Percentiles rank a stretch among this genome's conserved stretches.
These are phyloP conservation scores for Trametes sanguinea DNA, from an alignment of 768 basidiomycete species.

Conservation along the genomic window DNA sequence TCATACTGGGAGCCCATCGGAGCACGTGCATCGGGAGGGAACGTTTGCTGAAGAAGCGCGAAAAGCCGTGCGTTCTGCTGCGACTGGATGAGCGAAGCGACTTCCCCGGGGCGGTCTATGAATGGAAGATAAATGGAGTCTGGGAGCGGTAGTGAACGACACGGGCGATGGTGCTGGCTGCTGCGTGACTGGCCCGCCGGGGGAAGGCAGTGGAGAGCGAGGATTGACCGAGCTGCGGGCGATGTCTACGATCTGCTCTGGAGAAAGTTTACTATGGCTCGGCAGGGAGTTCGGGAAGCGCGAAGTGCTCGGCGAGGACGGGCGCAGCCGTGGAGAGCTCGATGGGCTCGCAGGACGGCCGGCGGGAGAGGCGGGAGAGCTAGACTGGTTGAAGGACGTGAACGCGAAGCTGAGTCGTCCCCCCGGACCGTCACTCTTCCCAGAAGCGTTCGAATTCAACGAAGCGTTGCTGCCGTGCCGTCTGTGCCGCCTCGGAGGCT, in stretches of 20 bases:
- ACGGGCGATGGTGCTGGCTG: constrained; percentile 41
- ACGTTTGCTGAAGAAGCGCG: constrained; percentile 71
- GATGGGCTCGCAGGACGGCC: constrained; percentile 34
- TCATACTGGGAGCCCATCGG: constrained; percentile 31
- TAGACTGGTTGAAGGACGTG: constrained; percentile 54
- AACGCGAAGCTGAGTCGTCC: constrained; percentile 63
- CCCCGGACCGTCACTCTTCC: constrained; percentile 29
- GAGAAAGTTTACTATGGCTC: constrained; percentile 54
- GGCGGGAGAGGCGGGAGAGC: constrained; percentile 13
- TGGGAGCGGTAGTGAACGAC: constrained; percentile 73
- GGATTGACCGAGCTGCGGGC: constrained; percentile 61
- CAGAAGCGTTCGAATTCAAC: constrained; percentile 31
- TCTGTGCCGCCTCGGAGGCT: constrained; percentile 39
- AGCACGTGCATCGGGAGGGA: constrained; percentile 40
- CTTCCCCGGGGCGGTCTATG: constrained; percentile 79
- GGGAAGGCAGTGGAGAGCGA: constrained; percentile 33
- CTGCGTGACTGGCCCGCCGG: constrained; percentile 34
- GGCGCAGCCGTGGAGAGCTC: constrained; percentile 39
- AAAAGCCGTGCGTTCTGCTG: constrained; percentile 73
- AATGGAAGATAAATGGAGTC: constrained; percentile 84
- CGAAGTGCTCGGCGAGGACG: constrained; percentile 47
- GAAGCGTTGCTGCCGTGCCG: constrained; percentile 36
- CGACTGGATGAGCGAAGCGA: constrained; percentile 61
- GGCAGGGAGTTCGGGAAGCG: constrained; percentile 35
- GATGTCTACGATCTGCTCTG: constrained; percentile 76